Base-by-base conservation (phyloP, 768 basidiomycete genomes). In the Austroboletus festivus region DNA sequence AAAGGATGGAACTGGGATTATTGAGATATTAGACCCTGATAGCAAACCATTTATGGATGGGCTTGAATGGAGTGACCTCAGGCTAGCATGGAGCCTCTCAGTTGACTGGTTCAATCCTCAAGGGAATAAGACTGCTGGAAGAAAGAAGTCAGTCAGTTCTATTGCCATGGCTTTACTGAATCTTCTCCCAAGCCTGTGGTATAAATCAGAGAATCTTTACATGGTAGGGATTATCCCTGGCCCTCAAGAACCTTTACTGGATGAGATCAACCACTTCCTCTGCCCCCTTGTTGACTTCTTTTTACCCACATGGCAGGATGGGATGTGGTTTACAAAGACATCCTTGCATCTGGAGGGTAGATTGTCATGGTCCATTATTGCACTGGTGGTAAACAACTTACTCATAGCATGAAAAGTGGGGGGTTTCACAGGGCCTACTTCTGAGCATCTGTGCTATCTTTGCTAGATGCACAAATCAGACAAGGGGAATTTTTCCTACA, bases 241-340 rank as follows among this genome's bases (percentile, higher is more conserved):
- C 0, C 73, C 71, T 0, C 47, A 55, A 4, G 63, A 73, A n/a
- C 71, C 73, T 0, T 48, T 46, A 75, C n/a, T n/a, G n/a, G n/a
- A n/a, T n/a, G n/a, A n/a, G n/a, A n/a, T n/a, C n/a, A n/a, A n/a
- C n/a, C n/a, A n/a, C n/a, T n/a, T n/a, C n/a, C n/a, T n/a, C n/a
- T n/a, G n/a, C n/a, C n/a, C n/a, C n/a, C n/a, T n/a, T 1, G 61
- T 75, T 1, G 50, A 69, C 28, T 62, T 71, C 16, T 58, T 76
- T 0, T 31, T 62, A 0, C 44, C 55, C 0, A 51, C 65, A 15
- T 78, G 71, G 68, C 6, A 51, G 5, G 42, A 42, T 1, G 68
- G 73, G 0, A 48, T 68, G 0, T 62, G 50, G 46, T 62, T 65
- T 34, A 54, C 59, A 4, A 30, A 53, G 33, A 71, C 66, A 9